Base-by-base conservation (phyloP, 805 yeast genomes). In the Candida taoyuanica region DNA sequence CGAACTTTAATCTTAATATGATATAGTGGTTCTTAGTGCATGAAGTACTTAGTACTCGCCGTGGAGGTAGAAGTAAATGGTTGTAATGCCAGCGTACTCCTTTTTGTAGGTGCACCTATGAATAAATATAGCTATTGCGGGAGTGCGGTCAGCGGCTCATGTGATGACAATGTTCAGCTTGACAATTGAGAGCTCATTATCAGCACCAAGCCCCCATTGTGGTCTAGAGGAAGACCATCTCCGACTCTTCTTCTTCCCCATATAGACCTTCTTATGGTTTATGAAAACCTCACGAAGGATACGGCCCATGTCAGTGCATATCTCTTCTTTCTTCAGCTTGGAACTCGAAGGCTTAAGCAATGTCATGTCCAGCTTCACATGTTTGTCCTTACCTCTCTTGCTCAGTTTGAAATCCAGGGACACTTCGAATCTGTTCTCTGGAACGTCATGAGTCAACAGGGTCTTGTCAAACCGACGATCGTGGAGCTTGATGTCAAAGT, bases 181-280 rank as follows among this genome's bases (percentile, higher is more conserved):
- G n/a, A 48, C 13, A n/a, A 51, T 40, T 3, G 44, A 23, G n/a
- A 51, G 31, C 19, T 51, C 54, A 28, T 51, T 40, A 25, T 46
- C 47, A 12, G 35, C 34, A 2, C 56, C 56, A 6, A 48, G 19
- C 13, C 53, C 47, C 56, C 56, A 51, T n/a, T 37, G 40, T 11
- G 56, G 54, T 30, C 46, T 37, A 9, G 40, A 23, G 13, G 44
- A 36, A 13, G 39, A 16, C 34, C 44, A 43, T 32, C 31, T 44
- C 31, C 38, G 40, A 18, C 40, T 39, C 30, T 30, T 30, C 8
- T 40, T 43, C 29, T 29, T 34, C 5, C 29, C 36, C 7, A 31
- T 23, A 4, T 32, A 17, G 4, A 21, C 17, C 31, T 29, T 32
- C 25, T 33, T 13, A 14, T 42, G 39, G 14, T 33, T 23, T n/a